These are phyloP conservation scores for Lasiodiplodia hormozganensis DNA, from an alignment of 2,329 filamentous ascomycete genomes.

Conservation along the genomic window DNA sequence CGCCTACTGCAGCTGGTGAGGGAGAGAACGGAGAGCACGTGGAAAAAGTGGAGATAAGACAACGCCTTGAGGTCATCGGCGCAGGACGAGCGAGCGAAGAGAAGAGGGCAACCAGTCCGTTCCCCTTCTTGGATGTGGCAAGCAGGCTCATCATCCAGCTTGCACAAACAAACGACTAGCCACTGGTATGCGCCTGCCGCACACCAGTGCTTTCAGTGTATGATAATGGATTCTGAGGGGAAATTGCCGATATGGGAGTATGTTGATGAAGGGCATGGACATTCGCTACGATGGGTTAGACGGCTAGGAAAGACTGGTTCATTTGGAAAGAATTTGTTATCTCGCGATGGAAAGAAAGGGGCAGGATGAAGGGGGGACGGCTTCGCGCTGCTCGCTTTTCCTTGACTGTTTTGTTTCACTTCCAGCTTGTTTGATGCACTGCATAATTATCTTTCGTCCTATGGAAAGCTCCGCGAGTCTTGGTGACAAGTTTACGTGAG, in stretches of 20 bases:
- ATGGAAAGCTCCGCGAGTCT: neutral
- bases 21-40: constrained; percentile 36
- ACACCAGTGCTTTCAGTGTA: constrained; percentile 3
- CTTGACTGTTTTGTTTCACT: neutral
- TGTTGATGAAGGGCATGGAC: neutral
- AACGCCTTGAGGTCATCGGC: constrained; percentile 51
- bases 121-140: constrained; percentile 94
- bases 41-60: constrained; percentile 43
- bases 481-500: neutral
- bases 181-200: neutral
- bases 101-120: constrained; percentile 94
- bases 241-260: neutral
- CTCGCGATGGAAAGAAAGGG: neutral
- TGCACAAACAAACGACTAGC: constrained; percentile 59
- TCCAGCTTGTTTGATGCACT: too few relatives aligned
- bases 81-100: constrained; percentile 70
- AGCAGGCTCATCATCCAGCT: constrained; percentile 92
- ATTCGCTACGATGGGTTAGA: constrained; percentile 5
- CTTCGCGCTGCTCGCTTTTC: neutral
- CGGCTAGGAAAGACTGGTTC: constrained; percentile 15
- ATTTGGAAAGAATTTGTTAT: constrained; percentile 20
- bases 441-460: neutral
- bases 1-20: constrained; percentile 39
- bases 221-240: neutral
- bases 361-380: neutral